A percentile compares a stretch with the other conserved stretches of the same genome.
These are phyloP conservation scores for Termitomyces sp. DNA, from an alignment of 768 basidiomycete genomes.

Conservation along the genomic window DNA sequence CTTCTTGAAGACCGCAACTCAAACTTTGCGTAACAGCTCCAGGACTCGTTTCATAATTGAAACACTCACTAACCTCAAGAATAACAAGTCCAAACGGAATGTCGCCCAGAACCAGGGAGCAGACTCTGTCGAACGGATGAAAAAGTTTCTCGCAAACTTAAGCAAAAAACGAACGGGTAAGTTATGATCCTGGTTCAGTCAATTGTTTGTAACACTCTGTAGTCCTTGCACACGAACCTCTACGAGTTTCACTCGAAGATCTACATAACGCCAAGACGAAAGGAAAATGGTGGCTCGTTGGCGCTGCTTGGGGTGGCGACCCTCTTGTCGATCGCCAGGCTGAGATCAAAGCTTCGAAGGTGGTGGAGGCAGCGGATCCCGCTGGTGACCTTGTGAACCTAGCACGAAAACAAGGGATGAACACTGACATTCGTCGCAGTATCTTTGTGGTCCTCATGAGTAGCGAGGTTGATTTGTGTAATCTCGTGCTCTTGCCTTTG, in stretches of 20 bases:
- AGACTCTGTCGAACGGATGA: slow-evolving; percentile 82
- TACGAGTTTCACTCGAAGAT: slow-evolving; percentile 85
- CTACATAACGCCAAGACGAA: slow-evolving; percentile 78
- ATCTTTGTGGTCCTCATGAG: slow-evolving; percentile 96
- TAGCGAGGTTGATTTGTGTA: slow-evolving; percentile 66
- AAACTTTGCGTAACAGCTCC: slow-evolving; percentile 50
- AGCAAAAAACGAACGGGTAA: slow-evolving; percentile 75
- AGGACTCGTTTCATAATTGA: slow-evolving; percentile 96
- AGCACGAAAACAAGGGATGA: slow-evolving; percentile 97
- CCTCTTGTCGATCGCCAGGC: slow-evolving; percentile 76
- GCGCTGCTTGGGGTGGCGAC: slow-evolving; percentile 93
- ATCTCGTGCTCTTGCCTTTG: not conserved
- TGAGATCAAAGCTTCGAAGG: slow-evolving; percentile 25
- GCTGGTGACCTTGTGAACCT: slow-evolving; percentile 60
- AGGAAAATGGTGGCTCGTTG: slow-evolving; percentile 99
- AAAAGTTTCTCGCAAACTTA: slow-evolving; percentile 78
- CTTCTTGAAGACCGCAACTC: slow-evolving; percentile 4
- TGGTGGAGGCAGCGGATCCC: slow-evolving; percentile 23
- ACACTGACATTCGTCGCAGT: slow-evolving; percentile 89
- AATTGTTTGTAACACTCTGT: not conserved
- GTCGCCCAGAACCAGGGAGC: slow-evolving; percentile 65
- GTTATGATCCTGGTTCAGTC: slow-evolving; percentile 14
- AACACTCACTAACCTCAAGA: slow-evolving; percentile 88
- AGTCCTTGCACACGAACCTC: slow-evolving; percentile 84
- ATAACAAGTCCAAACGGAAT: slow-evolving; percentile 76